phyloP scores from a whole-genome alignment of 1,139 yeast genomes.

The Geotrichum histeridarum region DNA sequence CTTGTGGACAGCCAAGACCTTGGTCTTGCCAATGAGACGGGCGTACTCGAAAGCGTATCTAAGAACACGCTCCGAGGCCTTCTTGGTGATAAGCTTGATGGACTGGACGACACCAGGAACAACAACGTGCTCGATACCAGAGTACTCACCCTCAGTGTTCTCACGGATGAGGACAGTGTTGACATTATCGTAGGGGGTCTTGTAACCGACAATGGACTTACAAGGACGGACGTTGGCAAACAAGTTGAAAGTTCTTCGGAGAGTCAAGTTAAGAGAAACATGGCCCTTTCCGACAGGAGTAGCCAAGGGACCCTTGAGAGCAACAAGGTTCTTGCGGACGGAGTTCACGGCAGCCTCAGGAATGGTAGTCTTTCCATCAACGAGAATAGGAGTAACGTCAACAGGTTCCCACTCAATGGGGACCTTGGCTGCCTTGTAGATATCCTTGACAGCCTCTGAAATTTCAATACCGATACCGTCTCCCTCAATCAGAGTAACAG shows the following conservation, averaged over 20 bases:
- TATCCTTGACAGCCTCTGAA: slow-evolving; percentile 86
- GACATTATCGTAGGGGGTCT: slow-evolving; percentile 79
- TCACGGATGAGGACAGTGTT: slow-evolving; percentile 95
- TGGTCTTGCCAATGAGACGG: slow-evolving; percentile 79
- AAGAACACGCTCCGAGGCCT: slow-evolving; percentile 94
- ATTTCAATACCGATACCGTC: slow-evolving; percentile 98
- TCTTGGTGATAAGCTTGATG: slow-evolving; percentile 87
- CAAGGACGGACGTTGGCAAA: slow-evolving; percentile 89
- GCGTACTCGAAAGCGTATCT: slow-evolving; percentile 97
- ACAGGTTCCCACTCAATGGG: slow-evolving; percentile 95
- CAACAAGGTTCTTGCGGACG: slow-evolving; percentile 91
- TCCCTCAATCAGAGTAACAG: slow-evolving; percentile 95
- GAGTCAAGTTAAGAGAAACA: slow-evolving; percentile 88
- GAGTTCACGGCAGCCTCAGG: slow-evolving; percentile 79
- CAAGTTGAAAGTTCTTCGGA: slow-evolving; percentile 92
- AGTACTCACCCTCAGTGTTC: slow-evolving; percentile 97
- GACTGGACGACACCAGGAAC: slow-evolving; percentile 98
- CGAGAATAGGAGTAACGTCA: slow-evolving; percentile 56
- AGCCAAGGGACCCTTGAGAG: slow-evolving; percentile 91
- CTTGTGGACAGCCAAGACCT: slow-evolving; percentile 96
- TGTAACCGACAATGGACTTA: slow-evolving; percentile 91
- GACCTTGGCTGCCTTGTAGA: slow-evolving; percentile 76
- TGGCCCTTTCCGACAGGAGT: slow-evolving; percentile 77
- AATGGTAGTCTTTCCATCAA: slow-evolving; percentile 56
- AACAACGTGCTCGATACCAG: slow-evolving; percentile 96